Evolutionary conservation across 1,139 yeast genomes (phyloP), one percentile per base, ranked within the genome.

Genomic region (Yamadazyma sp.): DNA sequence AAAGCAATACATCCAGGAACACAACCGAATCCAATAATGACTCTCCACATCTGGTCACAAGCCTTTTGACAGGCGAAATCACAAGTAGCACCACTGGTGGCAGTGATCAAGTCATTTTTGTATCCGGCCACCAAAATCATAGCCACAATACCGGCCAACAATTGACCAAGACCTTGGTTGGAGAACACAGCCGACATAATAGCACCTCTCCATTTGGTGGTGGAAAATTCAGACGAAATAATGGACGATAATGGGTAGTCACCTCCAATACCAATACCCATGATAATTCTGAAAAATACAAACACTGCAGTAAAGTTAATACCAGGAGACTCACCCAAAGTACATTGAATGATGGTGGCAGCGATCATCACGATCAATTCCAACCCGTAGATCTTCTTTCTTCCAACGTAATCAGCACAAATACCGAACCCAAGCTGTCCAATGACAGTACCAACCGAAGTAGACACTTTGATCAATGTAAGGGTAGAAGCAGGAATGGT

Each of bases 191-290:
- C 94, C 56, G 86, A 87, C 95, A 86, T 86, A 53, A 86, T 86
- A 48, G 95, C 95, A 73, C 96, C 96, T 82, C 96, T 85, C 94
- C 95, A 86, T 64, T 84, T 86, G 52, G 95, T 86, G 42, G 95
- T 85, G 26, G 95, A 78, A 56, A 86, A 86, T 69, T 86, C 96
- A 37, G 95, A 82, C 9, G 95, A 83, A 52, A 86, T 86, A 62
- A 86, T 84, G 30, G 97, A 92, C 31, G 97, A 89, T 66, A 92
- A 80, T 54, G 98, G 98, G 68, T 92, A 92, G 70, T 92, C 98
- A 76, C 97, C 98, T 72, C 98, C 98, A 56, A 92, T 94, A 81
- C 98, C 98, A 54, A 92, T 82, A 72, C 96, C 96, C 87, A 82
- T 82, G 45, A 86, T 57, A 48, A 86, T 80, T 78, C 95, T 82